Conservation (phyloP, 2,329 filamentous ascomycete species). For the Hypoxylon sp. region DNA sequence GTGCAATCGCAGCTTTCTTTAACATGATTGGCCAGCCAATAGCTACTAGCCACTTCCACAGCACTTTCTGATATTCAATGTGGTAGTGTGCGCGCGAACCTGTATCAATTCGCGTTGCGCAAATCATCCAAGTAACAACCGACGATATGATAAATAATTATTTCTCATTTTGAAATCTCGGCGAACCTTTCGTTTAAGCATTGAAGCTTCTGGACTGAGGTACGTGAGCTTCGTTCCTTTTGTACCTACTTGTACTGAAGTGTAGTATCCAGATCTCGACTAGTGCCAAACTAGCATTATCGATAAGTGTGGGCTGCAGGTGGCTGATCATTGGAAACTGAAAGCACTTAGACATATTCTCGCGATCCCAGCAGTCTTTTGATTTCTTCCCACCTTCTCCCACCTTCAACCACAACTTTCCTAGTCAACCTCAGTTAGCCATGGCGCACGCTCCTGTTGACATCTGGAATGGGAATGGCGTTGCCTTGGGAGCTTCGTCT, state of each 20-base stretch:
- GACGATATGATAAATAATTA: not conserved
- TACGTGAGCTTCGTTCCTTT: not conserved
- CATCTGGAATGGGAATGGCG: conserved; percentile 68
- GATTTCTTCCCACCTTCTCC: conserved; percentile 33
- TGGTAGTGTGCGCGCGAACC: not conserved
- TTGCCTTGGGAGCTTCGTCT: conserved; percentile 61
- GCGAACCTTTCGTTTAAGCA: not conserved
- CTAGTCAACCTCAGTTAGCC: conserved; percentile 10
- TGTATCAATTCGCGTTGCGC: not conserved
- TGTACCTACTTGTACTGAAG: not conserved
- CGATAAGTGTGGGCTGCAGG: conserved; percentile 21
- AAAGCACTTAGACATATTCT: not conserved
- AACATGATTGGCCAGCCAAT: too few species aligned
- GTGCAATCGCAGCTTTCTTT: too few species aligned
- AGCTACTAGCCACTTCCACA: too few species aligned
- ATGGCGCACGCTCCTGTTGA: conserved; percentile 68
- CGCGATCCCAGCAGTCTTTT: not conserved
- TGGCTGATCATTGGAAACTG: conserved; percentile 6
- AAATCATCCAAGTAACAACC: not conserved
- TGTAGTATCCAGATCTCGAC: not conserved
- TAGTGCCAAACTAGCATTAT: conserved; percentile 3
- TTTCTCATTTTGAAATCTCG: not conserved
- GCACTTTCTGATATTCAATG: too few species aligned
- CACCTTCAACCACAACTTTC: conserved; percentile 24
- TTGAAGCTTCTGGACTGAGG: not conserved